Evolutionary conservation across 805 yeast genomes (phyloP).

Genomic region (Pichia occidentalis): DNA sequence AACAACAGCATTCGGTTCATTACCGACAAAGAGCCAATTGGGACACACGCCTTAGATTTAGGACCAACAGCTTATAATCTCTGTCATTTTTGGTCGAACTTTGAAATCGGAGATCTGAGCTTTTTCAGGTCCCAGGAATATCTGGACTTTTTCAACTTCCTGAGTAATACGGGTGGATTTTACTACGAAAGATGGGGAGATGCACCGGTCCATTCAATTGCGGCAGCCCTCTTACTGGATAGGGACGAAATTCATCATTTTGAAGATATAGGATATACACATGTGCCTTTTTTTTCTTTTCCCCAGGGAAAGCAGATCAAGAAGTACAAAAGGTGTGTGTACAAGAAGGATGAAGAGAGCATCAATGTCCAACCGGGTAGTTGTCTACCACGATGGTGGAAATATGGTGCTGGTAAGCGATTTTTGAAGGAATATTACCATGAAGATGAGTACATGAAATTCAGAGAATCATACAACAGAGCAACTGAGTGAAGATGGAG

Average conservation of each 20-base stretch:
- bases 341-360: constrained; percentile 34
- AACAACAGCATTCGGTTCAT: constrained; percentile 55
- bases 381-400: constrained; percentile 75
- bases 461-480: not conserved
- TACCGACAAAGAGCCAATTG: constrained; percentile 46
- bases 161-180: constrained; percentile 69
- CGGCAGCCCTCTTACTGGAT: constrained; percentile 52
- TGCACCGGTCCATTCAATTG: constrained; percentile 84
- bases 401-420: constrained; percentile 52
- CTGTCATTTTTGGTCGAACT: constrained; percentile 86
- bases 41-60: constrained; percentile 32
- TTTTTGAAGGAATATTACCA: constrained; percentile 42
- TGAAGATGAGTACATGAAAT: constrained; percentile 23
- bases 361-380: constrained; percentile 44
- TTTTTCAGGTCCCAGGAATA: constrained; percentile 67
- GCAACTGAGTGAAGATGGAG: not conserved
- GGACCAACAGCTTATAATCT: constrained; percentile 49
- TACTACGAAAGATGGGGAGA: constrained; percentile 94
- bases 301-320: constrained; percentile 47
- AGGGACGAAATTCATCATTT: constrained; percentile 64
- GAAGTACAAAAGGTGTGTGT: constrained; percentile 49
- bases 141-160: constrained; percentile 49
- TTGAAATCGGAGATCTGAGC: constrained; percentile 66
- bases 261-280: constrained; percentile 76
- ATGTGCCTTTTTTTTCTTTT: constrained; percentile 60